A percentile compares a stretch with the other conserved stretches of the same genome.
These are phyloP conservation scores for Fraxinus anomala DNA, from an alignment of 257 asterid genomes.

Conservation along the genomic window DNA sequence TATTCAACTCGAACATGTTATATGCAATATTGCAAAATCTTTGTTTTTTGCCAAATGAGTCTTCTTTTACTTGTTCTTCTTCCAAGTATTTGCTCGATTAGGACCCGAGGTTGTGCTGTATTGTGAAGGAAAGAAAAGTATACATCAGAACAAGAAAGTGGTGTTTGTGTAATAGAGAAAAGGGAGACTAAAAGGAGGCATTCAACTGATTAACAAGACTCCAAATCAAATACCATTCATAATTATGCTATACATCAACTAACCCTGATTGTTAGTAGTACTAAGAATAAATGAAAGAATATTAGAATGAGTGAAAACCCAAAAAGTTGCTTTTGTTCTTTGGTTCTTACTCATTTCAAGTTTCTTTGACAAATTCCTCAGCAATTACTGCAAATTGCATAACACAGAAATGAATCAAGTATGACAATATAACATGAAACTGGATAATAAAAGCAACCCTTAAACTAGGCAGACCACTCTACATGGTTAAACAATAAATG, in stretches of 20 bases:
- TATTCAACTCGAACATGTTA: no score
- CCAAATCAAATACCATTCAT: neutral
- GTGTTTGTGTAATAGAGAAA: no score
- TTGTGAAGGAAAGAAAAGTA: no score
- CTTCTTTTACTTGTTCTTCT: no score
- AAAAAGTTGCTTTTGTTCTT: neutral
- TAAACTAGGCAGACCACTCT: neutral
- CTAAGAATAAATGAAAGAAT: neutral
- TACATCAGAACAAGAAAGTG: no score
- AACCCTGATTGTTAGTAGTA: neutral
- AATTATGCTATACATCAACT: neutral
- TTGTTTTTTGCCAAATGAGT: no score
- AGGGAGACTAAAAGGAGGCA: no score
- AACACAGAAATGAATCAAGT: neutral
- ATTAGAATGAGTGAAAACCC: neutral
- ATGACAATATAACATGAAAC: neutral
- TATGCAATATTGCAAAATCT: no score
- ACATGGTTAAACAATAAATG: neutral
- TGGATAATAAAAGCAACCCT: neutral
- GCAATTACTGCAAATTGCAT: neutral
- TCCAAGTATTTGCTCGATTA: no score
- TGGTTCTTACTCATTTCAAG: neutral
- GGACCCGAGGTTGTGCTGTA: no score
- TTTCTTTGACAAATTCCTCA: neutral
- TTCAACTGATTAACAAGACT: no score